These are phyloP conservation scores for Gautieria morchelliformis DNA, from an alignment of 768 basidiomycete species.

Conservation along the genomic window DNA sequence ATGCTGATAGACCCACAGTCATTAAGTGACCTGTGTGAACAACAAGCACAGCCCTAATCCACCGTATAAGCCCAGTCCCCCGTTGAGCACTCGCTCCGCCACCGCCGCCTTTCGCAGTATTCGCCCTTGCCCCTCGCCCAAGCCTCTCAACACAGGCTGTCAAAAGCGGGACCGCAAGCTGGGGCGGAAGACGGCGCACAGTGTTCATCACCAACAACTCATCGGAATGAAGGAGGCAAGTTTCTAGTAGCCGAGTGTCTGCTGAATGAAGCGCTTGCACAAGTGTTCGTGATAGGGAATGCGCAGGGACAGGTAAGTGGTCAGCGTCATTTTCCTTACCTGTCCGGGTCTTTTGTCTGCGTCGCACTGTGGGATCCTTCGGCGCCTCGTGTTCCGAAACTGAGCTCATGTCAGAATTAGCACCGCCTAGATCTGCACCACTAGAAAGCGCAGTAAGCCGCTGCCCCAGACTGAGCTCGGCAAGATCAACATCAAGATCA, in stretches of 20 bases:
- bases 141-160: slow-evolving; percentile 84
- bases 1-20: slow-evolving; percentile 53
- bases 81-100: slow-evolving; percentile 74
- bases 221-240: slow-evolving; percentile 79
- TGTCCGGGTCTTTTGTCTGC: slow-evolving; percentile 31
- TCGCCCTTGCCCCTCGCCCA: slow-evolving; percentile 61
- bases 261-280: slow-evolving; percentile 95
- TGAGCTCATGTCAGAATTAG: slow-evolving; percentile 42
- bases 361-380: slow-evolving; percentile 24
- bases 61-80: slow-evolving; percentile 57
- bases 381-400: slow-evolving; percentile 22
- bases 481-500: slow-evolving; percentile 70
- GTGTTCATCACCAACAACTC: slow-evolving; percentile 77
- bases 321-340: background rate
- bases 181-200: slow-evolving; percentile 75
- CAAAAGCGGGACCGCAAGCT: slow-evolving; percentile 77
- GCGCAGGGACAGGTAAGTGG: slow-evolving; percentile 39
- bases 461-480: slow-evolving; percentile 88
- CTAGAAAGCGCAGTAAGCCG: slow-evolving; percentile 69
- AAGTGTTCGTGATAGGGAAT: slow-evolving; percentile 85
- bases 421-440: slow-evolving; percentile 16
- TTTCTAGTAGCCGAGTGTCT: slow-evolving; percentile 79
- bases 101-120: slow-evolving; percentile 67
- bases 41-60: slow-evolving; percentile 74
- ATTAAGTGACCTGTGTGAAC: slow-evolving; percentile 88